Evolutionary conservation across 2,329 filamentous ascomycete species (phyloP).

Genomic region (Calonectria pseudoturangicola): DNA sequence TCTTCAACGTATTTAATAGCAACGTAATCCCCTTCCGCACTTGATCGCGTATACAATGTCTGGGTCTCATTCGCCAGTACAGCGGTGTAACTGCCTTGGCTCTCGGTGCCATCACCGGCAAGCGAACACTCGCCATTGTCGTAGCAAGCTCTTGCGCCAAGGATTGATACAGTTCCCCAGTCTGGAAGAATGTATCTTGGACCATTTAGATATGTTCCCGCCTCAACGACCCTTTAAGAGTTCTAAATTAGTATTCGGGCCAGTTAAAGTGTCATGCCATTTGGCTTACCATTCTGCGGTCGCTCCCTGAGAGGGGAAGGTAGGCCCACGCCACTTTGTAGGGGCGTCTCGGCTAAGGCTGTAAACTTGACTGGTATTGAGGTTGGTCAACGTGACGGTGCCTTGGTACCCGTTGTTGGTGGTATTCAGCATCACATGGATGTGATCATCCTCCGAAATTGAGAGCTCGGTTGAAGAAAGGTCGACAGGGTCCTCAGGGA

Average conservation of each 20-base stretch:
- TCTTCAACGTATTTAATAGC: slow-evolving; percentile 8
- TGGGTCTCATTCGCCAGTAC: neutral
- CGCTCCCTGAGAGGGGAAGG: neutral
- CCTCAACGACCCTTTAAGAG: neutral
- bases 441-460: slow-evolving; percentile 9
- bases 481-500: neutral
- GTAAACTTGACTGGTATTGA: slow-evolving; percentile 7
- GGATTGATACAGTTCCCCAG: neutral
- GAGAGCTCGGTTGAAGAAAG: neutral
- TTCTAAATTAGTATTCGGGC: neutral
- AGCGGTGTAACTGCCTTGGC: slow-evolving; percentile 1
- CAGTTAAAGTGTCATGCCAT: too few relatives aligned
- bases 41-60: slow-evolving; percentile 1
- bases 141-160: slow-evolving; percentile 12
- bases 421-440: slow-evolving; percentile 3
- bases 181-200: slow-evolving; percentile 1
- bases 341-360: slow-evolving; percentile 7
- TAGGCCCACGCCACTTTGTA: slow-evolving; percentile 5
- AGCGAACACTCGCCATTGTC: neutral
- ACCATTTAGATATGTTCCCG: slow-evolving; percentile 11
- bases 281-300: slow-evolving; percentile 8
- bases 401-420: slow-evolving; percentile 15
- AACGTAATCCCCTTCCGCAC: neutral
- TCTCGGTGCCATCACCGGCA: slow-evolving; percentile 7
- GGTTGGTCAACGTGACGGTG: neutral